These are phyloP conservation scores for Paramecium octaurelia DNA, from an alignment of 73 alveolate genomes.

Conservation along the genomic window DNA sequence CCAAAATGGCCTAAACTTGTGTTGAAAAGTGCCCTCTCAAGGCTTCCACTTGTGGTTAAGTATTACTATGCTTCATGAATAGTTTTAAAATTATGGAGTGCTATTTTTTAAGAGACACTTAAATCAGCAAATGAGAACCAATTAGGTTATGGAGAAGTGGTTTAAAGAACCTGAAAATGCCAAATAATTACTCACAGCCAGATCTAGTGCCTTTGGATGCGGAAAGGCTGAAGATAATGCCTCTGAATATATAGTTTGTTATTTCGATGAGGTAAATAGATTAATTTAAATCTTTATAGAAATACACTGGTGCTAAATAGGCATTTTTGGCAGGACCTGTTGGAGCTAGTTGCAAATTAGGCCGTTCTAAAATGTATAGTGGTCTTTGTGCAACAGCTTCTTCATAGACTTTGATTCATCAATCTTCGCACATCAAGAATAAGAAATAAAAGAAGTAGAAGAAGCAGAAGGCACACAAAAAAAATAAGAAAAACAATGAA, in stretches of 20 bases:
- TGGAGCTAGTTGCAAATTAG: slow-evolving; percentile 28
- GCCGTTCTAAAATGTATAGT: slow-evolving; percentile 14
- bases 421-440: background rate
- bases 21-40: slow-evolving; percentile 21
- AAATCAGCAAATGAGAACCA: background rate
- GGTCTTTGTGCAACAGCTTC: slow-evolving; percentile 40
- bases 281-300: background rate
- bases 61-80: background rate
- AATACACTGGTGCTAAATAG: background rate
- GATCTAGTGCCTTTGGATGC: slow-evolving; percentile 11
- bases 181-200: background rate
- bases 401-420: background rate
- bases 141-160: slow-evolving; percentile 1
- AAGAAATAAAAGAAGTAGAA: background rate
- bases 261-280: slow-evolving; percentile 14
- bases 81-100: slow-evolving; percentile 35
- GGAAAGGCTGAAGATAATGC: slow-evolving; percentile 14
- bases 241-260: background rate
- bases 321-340: slow-evolving; percentile 45
- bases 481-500: background rate
- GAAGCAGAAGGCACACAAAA: background rate
- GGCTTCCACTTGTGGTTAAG: background rate
- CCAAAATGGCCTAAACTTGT: slow-evolving; percentile 12
- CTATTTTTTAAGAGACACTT: background rate
- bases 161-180: slow-evolving; percentile 3